Conservation (phyloP, 1,284 basidiomycete species). For the Boletus semigastroideus region DNA sequence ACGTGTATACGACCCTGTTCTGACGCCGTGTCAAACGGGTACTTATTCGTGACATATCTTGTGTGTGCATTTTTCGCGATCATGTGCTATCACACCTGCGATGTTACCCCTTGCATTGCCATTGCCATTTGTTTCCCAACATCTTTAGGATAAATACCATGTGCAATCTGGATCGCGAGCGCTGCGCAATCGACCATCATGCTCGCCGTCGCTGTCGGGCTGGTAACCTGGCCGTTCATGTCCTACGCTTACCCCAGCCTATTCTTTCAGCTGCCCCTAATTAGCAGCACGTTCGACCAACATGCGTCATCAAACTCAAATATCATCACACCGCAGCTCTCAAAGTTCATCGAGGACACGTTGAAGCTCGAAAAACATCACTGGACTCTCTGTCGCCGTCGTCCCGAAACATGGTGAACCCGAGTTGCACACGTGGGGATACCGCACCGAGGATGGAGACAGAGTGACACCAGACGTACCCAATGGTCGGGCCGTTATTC, state of each 20-base stretch:
- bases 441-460: constrained; percentile 24
- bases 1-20: too few species aligned
- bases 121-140: too few species aligned
- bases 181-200: too few species aligned
- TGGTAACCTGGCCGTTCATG: constrained; percentile 12
- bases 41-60: too few species aligned
- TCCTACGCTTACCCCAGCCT: constrained; percentile 4
- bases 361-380: constrained; percentile 20
- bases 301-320: too few species aligned
- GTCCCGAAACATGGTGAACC: constrained; percentile 19
- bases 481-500: constrained; percentile 30
- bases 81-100: too few species aligned
- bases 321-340: constrained; percentile 20
- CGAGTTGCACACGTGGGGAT: constrained; percentile 26
- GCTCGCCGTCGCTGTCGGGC: constrained; percentile 9
- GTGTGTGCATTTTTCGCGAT: too few species aligned
- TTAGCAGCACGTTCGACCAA: not conserved
- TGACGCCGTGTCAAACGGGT: too few species aligned
- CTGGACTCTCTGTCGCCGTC: constrained; percentile 25
- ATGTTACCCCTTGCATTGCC: too few species aligned
- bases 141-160: too few species aligned
- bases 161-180: too few species aligned
- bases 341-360: constrained; percentile 17
- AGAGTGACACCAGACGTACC: constrained; percentile 17
- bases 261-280: not conserved